A percentile compares a stretch with the other conserved stretches of the same genome.
These are phyloP conservation scores for Fraxinus pennsylvanica DNA, from an alignment of 257 asterid species.

Conservation along the genomic window DNA sequence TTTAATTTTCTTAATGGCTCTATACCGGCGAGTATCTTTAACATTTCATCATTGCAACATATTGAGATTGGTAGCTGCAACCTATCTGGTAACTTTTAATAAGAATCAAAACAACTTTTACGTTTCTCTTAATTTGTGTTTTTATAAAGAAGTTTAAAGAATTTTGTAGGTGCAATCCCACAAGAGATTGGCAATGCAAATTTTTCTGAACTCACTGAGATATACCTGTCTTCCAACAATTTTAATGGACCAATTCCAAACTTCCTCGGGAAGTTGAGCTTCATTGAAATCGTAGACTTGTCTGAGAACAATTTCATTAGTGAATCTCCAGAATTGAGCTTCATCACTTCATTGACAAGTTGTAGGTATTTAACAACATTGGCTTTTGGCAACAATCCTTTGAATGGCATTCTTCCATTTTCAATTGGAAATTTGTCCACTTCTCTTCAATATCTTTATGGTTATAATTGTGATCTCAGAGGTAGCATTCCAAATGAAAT, in stretches of 20 bases:
- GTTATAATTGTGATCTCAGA: not conserved
- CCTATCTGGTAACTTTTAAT: too few species aligned
- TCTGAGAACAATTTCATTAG: not conserved
- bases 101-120: too few species aligned
- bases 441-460: too few species aligned
- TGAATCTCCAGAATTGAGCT: not conserved
- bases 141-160: too few species aligned
- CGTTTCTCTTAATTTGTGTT: too few species aligned
- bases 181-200: too few species aligned
- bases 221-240: too few species aligned
- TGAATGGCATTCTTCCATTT: not conserved
- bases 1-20: not conserved
- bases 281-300: not conserved
- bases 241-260: slow-evolving; percentile 4
- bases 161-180: too few species aligned
- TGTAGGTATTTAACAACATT: not conserved
- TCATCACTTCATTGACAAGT: not conserved
- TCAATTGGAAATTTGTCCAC: not conserved
- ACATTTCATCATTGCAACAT: not conserved
- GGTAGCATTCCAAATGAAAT: slow-evolving; percentile 13
- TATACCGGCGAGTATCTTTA: not conserved
- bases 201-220: too few species aligned
- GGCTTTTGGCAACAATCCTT: not conserved
- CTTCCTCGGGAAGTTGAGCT: not conserved
- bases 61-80: too few species aligned